Conservation (phyloP, 2,329 filamentous ascomycete genomes). For the Ustulina deusta region DNA sequence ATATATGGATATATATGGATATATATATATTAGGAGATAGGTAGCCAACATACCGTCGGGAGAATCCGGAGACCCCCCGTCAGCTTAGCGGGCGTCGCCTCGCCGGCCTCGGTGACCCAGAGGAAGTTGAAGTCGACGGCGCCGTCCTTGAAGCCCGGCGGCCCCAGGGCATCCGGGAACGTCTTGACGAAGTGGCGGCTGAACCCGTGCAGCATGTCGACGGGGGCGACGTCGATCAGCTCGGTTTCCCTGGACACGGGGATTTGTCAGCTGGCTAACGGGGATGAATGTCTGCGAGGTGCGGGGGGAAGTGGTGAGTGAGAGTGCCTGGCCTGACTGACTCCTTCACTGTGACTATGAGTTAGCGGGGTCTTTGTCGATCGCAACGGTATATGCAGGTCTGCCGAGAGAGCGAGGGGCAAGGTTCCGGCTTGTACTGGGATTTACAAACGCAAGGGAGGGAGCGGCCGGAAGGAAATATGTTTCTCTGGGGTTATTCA, state of each 20-base stretch:
- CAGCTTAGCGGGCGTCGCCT: not conserved
- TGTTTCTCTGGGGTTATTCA: too few relatives aligned
- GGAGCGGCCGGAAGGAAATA: too few relatives aligned
- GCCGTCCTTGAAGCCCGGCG: slow-evolving; percentile 17
- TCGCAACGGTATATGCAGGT: too few relatives aligned
- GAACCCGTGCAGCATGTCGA: slow-evolving; percentile 23
- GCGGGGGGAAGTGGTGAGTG: not conserved
- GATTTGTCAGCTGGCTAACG: not conserved
- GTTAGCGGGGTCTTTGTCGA: too few relatives aligned
- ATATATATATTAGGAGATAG: not conserved
- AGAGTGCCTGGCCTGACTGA: slow-evolving; percentile 4
- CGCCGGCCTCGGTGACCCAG: slow-evolving; percentile 23
- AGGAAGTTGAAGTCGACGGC: slow-evolving; percentile 22
- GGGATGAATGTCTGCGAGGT: not conserved
- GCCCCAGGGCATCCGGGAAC: slow-evolving; percentile 11
- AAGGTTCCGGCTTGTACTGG: not conserved
- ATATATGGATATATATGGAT: not conserved
- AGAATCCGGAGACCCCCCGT: slow-evolving; percentile 7
- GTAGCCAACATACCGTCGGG: slow-evolving; percentile 17
- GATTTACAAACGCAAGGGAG: not conserved
- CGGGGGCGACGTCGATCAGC: slow-evolving; percentile 12
- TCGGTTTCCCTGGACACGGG: slow-evolving; percentile 14
- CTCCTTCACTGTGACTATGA: slow-evolving; percentile 6
- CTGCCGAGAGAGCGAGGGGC: too few relatives aligned
- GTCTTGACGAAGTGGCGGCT: not conserved